Conservation (phyloP, 164 flowering plant species). For the Vitis rotundifolia region DNA sequence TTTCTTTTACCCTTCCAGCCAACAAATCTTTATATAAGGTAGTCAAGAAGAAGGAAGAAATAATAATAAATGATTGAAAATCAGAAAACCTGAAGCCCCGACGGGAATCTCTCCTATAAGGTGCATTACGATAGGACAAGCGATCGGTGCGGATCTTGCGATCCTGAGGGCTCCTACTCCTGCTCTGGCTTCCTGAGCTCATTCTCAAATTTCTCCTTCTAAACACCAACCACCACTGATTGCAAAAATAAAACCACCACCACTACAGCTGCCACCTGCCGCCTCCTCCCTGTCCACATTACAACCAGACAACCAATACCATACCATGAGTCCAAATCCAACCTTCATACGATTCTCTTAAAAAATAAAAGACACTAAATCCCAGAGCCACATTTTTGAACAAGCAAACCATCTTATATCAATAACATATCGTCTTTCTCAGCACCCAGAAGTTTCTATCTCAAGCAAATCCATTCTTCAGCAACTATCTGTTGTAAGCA, state of each 20-base stretch:
- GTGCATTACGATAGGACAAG: slow-evolving; percentile 43
- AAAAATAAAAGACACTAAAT: slow-evolving; percentile 22
- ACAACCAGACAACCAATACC: slow-evolving; percentile 48
- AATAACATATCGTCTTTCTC: slow-evolving; percentile 4
- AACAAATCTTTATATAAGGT: background rate
- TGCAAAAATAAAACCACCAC: slow-evolving; percentile 36
- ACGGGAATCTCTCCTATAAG: slow-evolving; percentile 41
- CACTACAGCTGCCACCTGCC: slow-evolving; percentile 31
- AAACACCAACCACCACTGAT: slow-evolving; percentile 23
- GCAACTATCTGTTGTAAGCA: slow-evolving; percentile 13
- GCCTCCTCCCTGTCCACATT: slow-evolving; percentile 54
- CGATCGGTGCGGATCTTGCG: slow-evolving; percentile 45
- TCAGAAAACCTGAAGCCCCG: slow-evolving; percentile 46
- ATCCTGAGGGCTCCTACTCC: slow-evolving; percentile 44
- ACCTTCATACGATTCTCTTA: slow-evolving; percentile 21
- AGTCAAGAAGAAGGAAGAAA: slow-evolving; percentile 3
- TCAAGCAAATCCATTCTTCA: background rate
- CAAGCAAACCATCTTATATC: slow-evolving; percentile 18
- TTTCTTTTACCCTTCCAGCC: background rate
- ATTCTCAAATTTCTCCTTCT: slow-evolving; percentile 25
- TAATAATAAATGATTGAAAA: slow-evolving; percentile 11
- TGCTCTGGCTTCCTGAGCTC: slow-evolving; percentile 48
- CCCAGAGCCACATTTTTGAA: slow-evolving; percentile 24
- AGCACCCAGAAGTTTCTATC: slow-evolving; percentile 5
- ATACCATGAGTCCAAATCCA: slow-evolving; percentile 42